These are phyloP conservation scores for Hysterium pulicare DNA, from an alignment of 2,329 filamentous ascomycete genomes.

Conservation along the genomic window DNA sequence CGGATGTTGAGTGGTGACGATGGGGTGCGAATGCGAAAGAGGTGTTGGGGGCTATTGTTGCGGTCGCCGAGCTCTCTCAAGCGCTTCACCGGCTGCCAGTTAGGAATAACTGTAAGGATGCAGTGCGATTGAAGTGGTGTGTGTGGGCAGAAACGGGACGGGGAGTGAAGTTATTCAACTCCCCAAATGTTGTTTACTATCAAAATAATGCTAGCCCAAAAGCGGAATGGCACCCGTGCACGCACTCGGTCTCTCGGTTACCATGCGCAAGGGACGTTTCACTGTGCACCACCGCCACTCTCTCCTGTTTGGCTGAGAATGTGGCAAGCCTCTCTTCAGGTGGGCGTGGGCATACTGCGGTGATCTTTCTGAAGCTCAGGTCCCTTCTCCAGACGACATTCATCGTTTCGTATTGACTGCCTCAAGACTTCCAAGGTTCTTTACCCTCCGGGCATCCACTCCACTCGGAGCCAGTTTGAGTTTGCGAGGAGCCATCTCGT, in stretches of 20 bases:
- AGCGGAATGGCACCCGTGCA: not conserved
- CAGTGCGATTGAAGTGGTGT: slow-evolving; percentile 13
- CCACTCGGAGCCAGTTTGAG: too few relatives aligned
- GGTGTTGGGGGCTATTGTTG: slow-evolving; percentile 14
- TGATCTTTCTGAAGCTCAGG: not conserved
- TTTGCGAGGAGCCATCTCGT: too few relatives aligned
- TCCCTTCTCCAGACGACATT: too few relatives aligned
- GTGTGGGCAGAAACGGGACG: slow-evolving; percentile 5
- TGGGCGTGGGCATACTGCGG: not conserved
- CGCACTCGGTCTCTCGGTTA: not conserved
- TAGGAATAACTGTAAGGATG: slow-evolving; percentile 39
- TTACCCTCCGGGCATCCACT: too few relatives aligned
- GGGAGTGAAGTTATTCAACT: slow-evolving; percentile 9
- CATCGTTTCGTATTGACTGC: too few relatives aligned
- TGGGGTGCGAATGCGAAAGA: slow-evolving; percentile 5
- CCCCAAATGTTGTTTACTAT: slow-evolving; percentile 14
- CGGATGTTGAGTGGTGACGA: slow-evolving; percentile 6
- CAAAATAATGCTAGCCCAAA: slow-evolving; percentile 8
- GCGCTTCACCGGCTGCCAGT: slow-evolving; percentile 13
- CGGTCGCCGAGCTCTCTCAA: slow-evolving; percentile 17
- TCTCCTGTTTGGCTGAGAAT: not conserved
- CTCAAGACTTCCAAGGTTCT: too few relatives aligned
- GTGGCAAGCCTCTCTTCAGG: not conserved
- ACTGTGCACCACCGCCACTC: not conserved
- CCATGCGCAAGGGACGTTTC: not conserved